Evolutionary conservation across 495 filamentous ascomycete genomes (phyloP).

Genomic region (Podospora australis): DNA sequence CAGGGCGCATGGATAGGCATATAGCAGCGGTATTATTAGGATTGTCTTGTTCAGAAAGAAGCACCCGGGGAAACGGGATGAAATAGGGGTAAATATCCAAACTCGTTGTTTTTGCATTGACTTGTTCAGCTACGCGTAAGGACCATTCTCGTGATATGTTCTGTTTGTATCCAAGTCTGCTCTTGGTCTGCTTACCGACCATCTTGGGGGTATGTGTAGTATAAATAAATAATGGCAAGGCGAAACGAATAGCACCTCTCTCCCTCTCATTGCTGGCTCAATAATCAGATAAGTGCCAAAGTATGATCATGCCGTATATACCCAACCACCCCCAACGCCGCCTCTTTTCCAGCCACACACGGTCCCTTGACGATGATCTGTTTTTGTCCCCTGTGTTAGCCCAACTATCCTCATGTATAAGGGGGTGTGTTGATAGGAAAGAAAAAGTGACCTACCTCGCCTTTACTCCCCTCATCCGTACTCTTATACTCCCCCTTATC

Average conservation of each 20-base stretch:
- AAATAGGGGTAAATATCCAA: not conserved
- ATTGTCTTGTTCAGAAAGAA: too few species aligned
- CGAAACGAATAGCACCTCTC: not conserved
- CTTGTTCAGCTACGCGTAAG: too few species aligned
- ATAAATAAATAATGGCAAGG: not conserved
- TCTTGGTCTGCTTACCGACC: not conserved
- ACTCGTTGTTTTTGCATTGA: too few species aligned
- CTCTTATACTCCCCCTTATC: constrained; percentile 55
- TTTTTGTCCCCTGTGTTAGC: not conserved
- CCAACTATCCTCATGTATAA: not conserved
- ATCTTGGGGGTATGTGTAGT: not conserved
- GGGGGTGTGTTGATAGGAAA: too few species aligned
- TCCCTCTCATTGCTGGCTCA: not conserved
- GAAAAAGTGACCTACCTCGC: constrained; percentile 50
- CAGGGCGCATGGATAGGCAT: not conserved
- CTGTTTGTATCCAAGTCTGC: not conserved
- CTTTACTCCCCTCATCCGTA: constrained; percentile 51
- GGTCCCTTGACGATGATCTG: constrained; percentile 62
- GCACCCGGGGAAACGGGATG: not conserved
- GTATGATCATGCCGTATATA: constrained; percentile 50
- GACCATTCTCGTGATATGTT: too few species aligned
- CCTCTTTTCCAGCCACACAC: constrained; percentile 58
- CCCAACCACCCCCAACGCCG: constrained; percentile 51
- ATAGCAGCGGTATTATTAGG: too few species aligned
- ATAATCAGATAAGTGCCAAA: constrained; percentile 36